phyloP scores from a whole-genome alignment of 1,284 basidiomycete species.

The Xerocomus tenax region DNA sequence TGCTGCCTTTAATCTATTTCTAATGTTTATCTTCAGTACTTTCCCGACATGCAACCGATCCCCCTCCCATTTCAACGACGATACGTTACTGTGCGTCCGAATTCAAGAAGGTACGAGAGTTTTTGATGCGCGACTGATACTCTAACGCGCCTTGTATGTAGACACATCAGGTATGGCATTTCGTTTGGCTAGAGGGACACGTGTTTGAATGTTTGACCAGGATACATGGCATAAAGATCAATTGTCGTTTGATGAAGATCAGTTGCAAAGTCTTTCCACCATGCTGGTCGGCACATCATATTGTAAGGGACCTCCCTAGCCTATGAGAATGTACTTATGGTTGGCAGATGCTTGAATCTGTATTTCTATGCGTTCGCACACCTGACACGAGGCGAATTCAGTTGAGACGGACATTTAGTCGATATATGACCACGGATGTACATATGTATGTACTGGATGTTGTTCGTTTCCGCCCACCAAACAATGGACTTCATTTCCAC shows the following conservation, averaged over 20 bases:
- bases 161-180: slow-evolving; percentile 57
- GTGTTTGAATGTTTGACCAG: slow-evolving; percentile 33
- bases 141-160: slow-evolving; percentile 25
- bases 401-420: not conserved
- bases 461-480: not conserved
- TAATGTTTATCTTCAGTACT: slow-evolving; percentile 43
- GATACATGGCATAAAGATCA: slow-evolving; percentile 92
- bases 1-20: not conserved
- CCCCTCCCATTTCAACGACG: slow-evolving; percentile 85
- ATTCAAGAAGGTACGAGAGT: slow-evolving; percentile 65
- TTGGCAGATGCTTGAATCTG: slow-evolving; percentile 22
- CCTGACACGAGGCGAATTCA: not conserved
- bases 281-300: slow-evolving; percentile 89
- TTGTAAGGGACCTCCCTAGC: slow-evolving; percentile 44
- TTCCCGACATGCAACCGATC: slow-evolving; percentile 79
- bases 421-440: slow-evolving; percentile 3
- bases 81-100: slow-evolving; percentile 84
- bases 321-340: slow-evolving; percentile 9
- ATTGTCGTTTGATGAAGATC: slow-evolving; percentile 82
- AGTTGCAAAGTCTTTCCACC: slow-evolving; percentile 76
- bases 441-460: not conserved
- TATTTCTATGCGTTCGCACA: slow-evolving; percentile 1
- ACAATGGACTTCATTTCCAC: not conserved
- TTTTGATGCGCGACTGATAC: slow-evolving; percentile 11
- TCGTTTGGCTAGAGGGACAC: slow-evolving; percentile 19